Conservation (phyloP, 371 early-diverging fungal species). For the Gilbertella persicaria region DNA sequence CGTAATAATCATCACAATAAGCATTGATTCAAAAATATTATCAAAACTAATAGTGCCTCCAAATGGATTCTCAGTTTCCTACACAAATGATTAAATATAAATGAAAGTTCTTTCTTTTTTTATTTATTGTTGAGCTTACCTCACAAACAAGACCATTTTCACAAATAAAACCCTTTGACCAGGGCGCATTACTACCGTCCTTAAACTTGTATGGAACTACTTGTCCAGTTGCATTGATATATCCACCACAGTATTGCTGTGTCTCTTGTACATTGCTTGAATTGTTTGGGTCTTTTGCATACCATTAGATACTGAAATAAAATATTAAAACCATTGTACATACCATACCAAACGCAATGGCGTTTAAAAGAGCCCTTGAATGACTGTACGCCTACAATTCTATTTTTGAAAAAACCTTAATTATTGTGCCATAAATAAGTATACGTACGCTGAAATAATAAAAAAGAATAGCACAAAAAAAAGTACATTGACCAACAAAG, state of each 20-base stretch:
- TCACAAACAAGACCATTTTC: constrained; percentile 51
- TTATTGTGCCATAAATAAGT: background rate
- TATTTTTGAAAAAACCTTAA: constrained; percentile 16
- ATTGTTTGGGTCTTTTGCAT: constrained; percentile 36
- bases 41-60: constrained; percentile 63
- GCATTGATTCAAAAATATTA: constrained; percentile 59
- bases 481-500: constrained; percentile 58
- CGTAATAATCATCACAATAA: constrained; percentile 57
- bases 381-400: constrained; percentile 65
- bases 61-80: constrained; percentile 54
- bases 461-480: constrained; percentile 69
- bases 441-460: constrained; percentile 59
- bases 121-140: constrained; percentile 24
- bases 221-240: constrained; percentile 21
- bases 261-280: constrained; percentile 23
- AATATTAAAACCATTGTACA: background rate
- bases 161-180: constrained; percentile 64
- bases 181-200: constrained; percentile 25
- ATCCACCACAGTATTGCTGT: constrained; percentile 57
- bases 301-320: background rate
- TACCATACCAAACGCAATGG: constrained; percentile 61
- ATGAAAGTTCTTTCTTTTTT: background rate
- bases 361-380: constrained; percentile 68
- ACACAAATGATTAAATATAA: background rate
- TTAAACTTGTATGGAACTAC: constrained; percentile 28